Evolutionary conservation across 2,329 filamentous ascomycete species (phyloP).

Genomic region (Hirsutella rhossiliensis): DNA sequence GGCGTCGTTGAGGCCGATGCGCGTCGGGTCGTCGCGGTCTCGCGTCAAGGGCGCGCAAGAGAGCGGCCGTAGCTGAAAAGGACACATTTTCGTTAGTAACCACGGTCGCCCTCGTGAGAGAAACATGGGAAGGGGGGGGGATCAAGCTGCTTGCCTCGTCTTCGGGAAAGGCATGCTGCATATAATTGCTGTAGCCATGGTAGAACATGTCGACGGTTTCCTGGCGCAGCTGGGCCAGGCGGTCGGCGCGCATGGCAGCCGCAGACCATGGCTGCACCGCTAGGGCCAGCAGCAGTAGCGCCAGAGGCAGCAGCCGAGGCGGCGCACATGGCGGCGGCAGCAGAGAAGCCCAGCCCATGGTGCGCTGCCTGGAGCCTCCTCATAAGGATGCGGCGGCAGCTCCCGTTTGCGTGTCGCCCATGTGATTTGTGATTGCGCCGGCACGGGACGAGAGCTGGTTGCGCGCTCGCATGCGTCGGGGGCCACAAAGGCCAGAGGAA

Average conservation of each 20-base stretch:
- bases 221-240: slow-evolving; percentile 41
- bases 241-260: slow-evolving; percentile 41
- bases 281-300: too few relatives aligned
- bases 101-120: too few relatives aligned
- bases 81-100: too few relatives aligned
- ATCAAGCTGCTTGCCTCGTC: slow-evolving; percentile 51
- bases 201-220: slow-evolving; percentile 77
- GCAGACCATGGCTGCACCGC: slow-evolving; percentile 28
- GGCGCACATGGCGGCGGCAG: slow-evolving; percentile 11
- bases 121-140: neutral
- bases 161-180: slow-evolving; percentile 86
- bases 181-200: slow-evolving; percentile 93
- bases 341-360: slow-evolving; percentile 15
- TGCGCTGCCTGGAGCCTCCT: slow-evolving; percentile 7
- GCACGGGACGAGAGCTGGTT: too few relatives aligned
- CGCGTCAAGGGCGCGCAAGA: slow-evolving; percentile 76
- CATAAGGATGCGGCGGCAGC: slow-evolving; percentile 8
- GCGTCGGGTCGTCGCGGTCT: slow-evolving; percentile 64
- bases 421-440: too few relatives aligned
- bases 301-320: neutral
- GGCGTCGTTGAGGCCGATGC: slow-evolving; percentile 87
- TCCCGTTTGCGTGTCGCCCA: neutral
- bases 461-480: too few relatives aligned
- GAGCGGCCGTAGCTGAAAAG: slow-evolving; percentile 61
- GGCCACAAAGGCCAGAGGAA: too few relatives aligned